A percentile compares a stretch with the other conserved stretches of the same genome.
Conservation (phyloP, 1,139 yeast genomes). For the Keqinozyma sinolaborantium region DNA sequence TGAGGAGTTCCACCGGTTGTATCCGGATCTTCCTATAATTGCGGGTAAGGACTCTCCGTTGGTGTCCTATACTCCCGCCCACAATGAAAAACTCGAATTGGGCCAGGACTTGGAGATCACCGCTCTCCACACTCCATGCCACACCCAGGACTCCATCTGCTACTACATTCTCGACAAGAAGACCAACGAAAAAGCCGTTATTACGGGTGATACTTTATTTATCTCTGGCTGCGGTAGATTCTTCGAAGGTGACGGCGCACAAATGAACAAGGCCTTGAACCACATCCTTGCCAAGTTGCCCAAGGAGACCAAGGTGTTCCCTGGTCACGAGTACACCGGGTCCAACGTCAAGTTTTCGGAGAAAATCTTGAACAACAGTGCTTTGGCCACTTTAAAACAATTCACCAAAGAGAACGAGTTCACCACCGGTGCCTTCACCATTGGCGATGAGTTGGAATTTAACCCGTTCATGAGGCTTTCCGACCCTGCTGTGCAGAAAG, state of each 20-base stretch:
- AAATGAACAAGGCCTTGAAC: conserved; percentile 75
- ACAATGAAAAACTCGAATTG: conserved; percentile 55
- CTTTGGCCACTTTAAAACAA: conserved; percentile 51
- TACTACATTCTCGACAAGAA: conserved; percentile 65
- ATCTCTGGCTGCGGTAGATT: conserved; percentile 95
- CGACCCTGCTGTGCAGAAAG: conserved; percentile 53
- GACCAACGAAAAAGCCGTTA: conserved; percentile 68
- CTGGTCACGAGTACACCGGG: conserved; percentile 95
- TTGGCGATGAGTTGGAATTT: conserved; percentile 74
- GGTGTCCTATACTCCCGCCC: conserved; percentile 66
- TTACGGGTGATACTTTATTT: conserved; percentile 94
- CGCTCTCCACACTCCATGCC: conserved; percentile 95
- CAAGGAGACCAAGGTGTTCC: conserved; percentile 66
- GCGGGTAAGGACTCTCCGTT: conserved; percentile 80
- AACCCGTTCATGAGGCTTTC: conserved; percentile 86
- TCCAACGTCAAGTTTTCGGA: conserved; percentile 75
- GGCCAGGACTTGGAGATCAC: conserved; percentile 67
- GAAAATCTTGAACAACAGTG: conserved; percentile 53
- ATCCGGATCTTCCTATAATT: conserved; percentile 64
- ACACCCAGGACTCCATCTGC: conserved; percentile 93
- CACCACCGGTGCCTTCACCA: conserved; percentile 82
- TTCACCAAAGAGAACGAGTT: conserved; percentile 55
- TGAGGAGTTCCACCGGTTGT: conserved; percentile 33
- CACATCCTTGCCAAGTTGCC: conserved; percentile 59
- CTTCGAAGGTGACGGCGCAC: conserved; percentile 82